These are phyloP conservation scores for Beta lomatogona DNA, from an alignment of 179 eudicot genomes.

Conservation along the genomic window DNA sequence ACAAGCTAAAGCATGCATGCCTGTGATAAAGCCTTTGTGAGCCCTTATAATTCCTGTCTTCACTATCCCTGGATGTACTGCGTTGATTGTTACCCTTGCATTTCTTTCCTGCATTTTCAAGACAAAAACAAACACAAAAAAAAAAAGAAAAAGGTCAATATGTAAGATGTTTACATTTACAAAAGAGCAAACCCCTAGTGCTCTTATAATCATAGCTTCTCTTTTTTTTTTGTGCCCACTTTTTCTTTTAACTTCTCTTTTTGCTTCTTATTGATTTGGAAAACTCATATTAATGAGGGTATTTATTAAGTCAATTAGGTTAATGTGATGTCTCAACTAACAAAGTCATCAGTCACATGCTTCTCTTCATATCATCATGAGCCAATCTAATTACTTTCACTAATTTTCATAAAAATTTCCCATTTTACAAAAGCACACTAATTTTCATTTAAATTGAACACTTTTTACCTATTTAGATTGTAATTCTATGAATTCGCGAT, in stretches of 20 bases:
- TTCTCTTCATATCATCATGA: not conserved
- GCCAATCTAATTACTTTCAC: not conserved
- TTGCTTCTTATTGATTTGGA: not conserved
- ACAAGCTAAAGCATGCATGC: conserved; percentile 53
- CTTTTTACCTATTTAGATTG: no score
- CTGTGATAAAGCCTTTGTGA: conserved; percentile 89
- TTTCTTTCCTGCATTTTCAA: conserved; percentile 58
- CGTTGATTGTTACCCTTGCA: conserved; percentile 79
- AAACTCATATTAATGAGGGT: no score
- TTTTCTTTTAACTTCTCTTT: conserved; percentile 15
- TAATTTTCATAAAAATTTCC: not conserved
- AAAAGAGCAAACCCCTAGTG: conserved; percentile 4
- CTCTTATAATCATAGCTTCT: conserved; percentile 21
- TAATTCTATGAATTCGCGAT: no score
- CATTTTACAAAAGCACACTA: no score
- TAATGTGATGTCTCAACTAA: conserved; percentile 11
- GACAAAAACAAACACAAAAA: not conserved
- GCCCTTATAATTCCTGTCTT: conserved; percentile 94
- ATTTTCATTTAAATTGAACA: no score
- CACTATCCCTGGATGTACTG: conserved; percentile 95
- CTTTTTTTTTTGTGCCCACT: not conserved
- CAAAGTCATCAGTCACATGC: not conserved
- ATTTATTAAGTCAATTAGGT: not conserved
- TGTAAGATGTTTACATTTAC: not conserved
- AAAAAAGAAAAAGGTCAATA: conserved; percentile 4